Percentiles rank a stretch among this genome's conserved stretches.
phyloP scores from a whole-genome alignment of 2,329 filamentous ascomycete genomes.

The Penicillium sp. region DNA sequence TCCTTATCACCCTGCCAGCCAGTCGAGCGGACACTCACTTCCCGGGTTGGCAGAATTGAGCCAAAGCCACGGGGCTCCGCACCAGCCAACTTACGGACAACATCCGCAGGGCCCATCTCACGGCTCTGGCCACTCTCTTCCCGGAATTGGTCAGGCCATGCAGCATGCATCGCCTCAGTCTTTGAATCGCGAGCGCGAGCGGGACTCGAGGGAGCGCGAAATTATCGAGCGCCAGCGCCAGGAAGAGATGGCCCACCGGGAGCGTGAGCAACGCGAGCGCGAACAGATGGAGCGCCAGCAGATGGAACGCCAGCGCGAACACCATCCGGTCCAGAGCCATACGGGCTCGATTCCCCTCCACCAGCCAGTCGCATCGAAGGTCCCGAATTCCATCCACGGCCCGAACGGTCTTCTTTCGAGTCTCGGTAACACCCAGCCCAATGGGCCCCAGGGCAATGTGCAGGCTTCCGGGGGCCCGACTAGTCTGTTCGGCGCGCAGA shows the following conservation, averaged over 20 bases:
- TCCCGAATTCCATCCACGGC: constrained; percentile 80
- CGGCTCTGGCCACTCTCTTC: constrained; percentile 37
- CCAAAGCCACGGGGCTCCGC: constrained; percentile 42
- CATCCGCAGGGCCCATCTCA: constrained; percentile 39
- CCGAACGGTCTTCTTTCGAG: constrained; percentile 83
- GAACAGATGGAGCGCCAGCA: constrained; percentile 59
- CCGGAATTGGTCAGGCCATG: constrained; percentile 44
- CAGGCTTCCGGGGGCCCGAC: constrained; percentile 60
- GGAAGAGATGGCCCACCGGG: constrained; percentile 58
- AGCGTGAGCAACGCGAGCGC: constrained; percentile 52
- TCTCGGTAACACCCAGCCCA: constrained; percentile 60
- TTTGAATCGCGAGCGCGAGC: constrained; percentile 45
- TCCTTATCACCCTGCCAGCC: constrained; percentile 42
- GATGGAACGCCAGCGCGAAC: constrained; percentile 53
- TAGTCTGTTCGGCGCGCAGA: constrained; percentile 66
- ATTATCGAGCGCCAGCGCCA: constrained; percentile 50
- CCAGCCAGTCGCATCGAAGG: constrained; percentile 83
- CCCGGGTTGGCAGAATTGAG: constrained; percentile 48
- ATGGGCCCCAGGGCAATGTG: constrained; percentile 54
- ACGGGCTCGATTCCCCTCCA: constrained; percentile 87
- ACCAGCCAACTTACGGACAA: constrained; percentile 45
- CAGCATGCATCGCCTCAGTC: constrained; percentile 43
- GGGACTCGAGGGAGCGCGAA: constrained; percentile 57
- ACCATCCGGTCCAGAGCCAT: constrained; percentile 79
- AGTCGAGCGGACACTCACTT: constrained; percentile 46